These are phyloP conservation scores for Cladosporium sphaerospermum DNA, from an alignment of 2,329 filamentous ascomycete species.

Conservation along the genomic window DNA sequence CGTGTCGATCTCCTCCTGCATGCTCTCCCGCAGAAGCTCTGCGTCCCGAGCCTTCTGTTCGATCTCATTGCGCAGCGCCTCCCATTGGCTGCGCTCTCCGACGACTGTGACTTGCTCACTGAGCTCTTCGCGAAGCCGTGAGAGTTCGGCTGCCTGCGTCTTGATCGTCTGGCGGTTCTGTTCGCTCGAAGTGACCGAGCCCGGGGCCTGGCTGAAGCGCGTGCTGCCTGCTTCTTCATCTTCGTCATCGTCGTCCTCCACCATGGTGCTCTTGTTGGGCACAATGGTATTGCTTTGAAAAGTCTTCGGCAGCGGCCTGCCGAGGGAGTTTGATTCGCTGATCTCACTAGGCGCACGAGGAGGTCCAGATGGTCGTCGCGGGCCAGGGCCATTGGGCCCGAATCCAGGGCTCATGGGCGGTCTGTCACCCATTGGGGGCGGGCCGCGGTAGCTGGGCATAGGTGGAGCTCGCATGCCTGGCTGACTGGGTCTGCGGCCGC, in stretches of 20 bases:
- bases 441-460: conserved; percentile 22
- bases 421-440: conserved; percentile 17
- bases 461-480: conserved; percentile 34
- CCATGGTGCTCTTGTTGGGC: conserved; percentile 94
- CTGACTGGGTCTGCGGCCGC: conserved; percentile 23
- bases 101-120: conserved; percentile 9
- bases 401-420: conserved; percentile 35
- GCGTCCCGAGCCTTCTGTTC: conserved; percentile 27
- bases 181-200: conserved; percentile 21
- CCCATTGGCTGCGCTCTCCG: conserved; percentile 23
- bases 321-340: conserved; percentile 40
- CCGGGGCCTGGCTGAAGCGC: conserved; percentile 5
- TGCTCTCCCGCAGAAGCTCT: conserved; percentile 68
- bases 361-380: conserved; percentile 34
- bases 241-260: conserved; percentile 76
- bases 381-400: conserved; percentile 31
- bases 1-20: conserved; percentile 72
- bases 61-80: conserved; percentile 61
- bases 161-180: conserved; percentile 63
- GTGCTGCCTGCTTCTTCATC: conserved; percentile 1
- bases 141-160: conserved; percentile 74
- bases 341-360: conserved; percentile 26
- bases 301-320: conserved; percentile 76
- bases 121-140: conserved; percentile 20
- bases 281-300: conserved; percentile 95